Percentiles rank a stretch among this genome's conserved stretches.
phyloP scores from a whole-genome alignment of 2,329 filamentous ascomycete genomes.

The Phyllosticta ampelicida region DNA sequence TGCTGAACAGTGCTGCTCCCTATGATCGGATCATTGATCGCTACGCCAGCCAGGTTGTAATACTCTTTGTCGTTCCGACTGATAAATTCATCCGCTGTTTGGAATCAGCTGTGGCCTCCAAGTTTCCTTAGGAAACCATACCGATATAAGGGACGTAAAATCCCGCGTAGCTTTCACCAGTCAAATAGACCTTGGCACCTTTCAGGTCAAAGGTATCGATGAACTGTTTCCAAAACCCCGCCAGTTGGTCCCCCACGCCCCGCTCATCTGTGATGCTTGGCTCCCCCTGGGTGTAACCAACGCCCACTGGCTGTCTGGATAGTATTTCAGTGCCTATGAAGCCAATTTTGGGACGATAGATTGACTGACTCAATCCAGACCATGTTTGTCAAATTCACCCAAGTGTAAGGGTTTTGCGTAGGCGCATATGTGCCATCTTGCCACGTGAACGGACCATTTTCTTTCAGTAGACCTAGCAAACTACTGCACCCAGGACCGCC shows the following conservation, averaged over 20 bases:
- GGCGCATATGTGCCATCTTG: constrained; percentile 58
- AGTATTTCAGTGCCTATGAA: constrained; percentile 11
- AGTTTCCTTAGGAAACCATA: background rate
- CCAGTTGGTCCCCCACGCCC: constrained; percentile 36
- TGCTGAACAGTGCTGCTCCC: constrained; percentile 32
- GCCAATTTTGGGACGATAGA: background rate
- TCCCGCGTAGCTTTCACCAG: constrained; percentile 45
- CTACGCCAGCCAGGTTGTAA: constrained; percentile 42
- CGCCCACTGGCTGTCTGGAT: constrained; percentile 34
- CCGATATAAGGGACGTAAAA: constrained; percentile 6
- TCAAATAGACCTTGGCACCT: constrained; percentile 44
- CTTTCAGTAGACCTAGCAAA: constrained; percentile 59
- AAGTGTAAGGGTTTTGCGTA: constrained; percentile 57
- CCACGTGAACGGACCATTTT: constrained; percentile 54
- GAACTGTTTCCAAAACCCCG: constrained; percentile 45
- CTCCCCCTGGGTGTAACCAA: constrained; percentile 32
- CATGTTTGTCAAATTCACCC: constrained; percentile 40
- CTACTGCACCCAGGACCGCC: constrained; percentile 38
- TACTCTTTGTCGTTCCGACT: constrained; percentile 42
- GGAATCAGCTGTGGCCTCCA: background rate
- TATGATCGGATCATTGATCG: constrained; percentile 39
- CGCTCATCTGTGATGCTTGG: constrained; percentile 39
- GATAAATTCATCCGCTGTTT: constrained; percentile 23
- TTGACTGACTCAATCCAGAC: constrained; percentile 31
- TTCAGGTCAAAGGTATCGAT: constrained; percentile 44